phyloP scores from a whole-genome alignment of 768 basidiomycete species.

The Lentinula aciculospora region DNA sequence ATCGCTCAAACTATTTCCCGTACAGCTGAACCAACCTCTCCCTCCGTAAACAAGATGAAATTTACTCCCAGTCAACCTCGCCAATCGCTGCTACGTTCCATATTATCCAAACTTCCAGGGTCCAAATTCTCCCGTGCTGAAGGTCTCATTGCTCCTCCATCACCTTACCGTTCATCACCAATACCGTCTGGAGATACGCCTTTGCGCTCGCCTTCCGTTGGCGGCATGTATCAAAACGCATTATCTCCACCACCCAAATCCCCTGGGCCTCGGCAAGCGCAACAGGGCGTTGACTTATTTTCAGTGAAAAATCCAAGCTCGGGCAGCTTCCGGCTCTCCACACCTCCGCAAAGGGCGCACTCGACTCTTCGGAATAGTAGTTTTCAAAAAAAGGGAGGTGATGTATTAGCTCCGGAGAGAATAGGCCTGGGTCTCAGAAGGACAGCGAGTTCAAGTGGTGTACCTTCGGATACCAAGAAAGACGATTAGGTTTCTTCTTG shows the following conservation, averaged over 20 bases:
- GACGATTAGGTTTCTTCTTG: neutral
- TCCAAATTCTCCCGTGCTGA: slow-evolving; percentile 41
- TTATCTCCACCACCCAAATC: slow-evolving; percentile 1
- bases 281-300: slow-evolving; percentile 27
- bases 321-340: slow-evolving; percentile 30
- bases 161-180: slow-evolving; percentile 27
- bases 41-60: slow-evolving; percentile 22
- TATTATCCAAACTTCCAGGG: slow-evolving; percentile 44
- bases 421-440: slow-evolving; percentile 24
- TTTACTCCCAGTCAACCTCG: slow-evolving; percentile 20
- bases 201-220: neutral
- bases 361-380: slow-evolving; percentile 18
- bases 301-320: slow-evolving; percentile 14
- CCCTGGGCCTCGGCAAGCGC: slow-evolving; percentile 7
- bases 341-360: slow-evolving; percentile 33
- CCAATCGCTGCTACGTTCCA: slow-evolving; percentile 63
- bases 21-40: slow-evolving; percentile 36
- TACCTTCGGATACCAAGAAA: neutral
- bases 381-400: neutral
- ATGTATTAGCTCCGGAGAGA: slow-evolving; percentile 14
- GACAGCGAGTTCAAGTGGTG: slow-evolving; percentile 13
- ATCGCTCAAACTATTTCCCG: neutral
- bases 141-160: slow-evolving; percentile 66
- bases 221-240: neutral
- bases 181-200: neutral